Base-by-base conservation (phyloP, 805 yeast genomes). In the Scheffersomyces coipomensis region DNA sequence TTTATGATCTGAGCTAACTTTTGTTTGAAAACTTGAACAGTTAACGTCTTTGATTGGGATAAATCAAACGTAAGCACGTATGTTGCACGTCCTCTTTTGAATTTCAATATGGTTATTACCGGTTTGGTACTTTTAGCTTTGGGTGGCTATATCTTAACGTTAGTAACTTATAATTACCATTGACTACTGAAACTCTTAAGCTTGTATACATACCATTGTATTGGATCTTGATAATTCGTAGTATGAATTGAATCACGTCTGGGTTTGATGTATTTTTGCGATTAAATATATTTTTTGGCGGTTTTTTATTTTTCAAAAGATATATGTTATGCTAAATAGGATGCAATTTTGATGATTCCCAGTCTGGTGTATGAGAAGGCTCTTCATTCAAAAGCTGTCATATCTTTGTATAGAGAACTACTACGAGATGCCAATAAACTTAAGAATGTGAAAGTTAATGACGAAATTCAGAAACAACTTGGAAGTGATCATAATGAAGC, bases 1-100 rank as follows among this genome's bases (percentile, higher is more conserved):
- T 71, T 67, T 19, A 80, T 66, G 19, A 71, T 66, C 5, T 52
- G 48, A 1, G 57, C 55, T 18, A 79, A 58, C 15, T 52, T 38
- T 3, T 43, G 38, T 37, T 49, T 46, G 35, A 66, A 40, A 26
- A 42, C 38, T 6, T 48, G 37, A 9, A 55, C n/a, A 2, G 59
- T 48, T n/a, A 47, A 41, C 18, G 52, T 46, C 8, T 41, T 35
- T 36, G 46, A 48, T 27, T 26, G 40, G 39, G 33, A 35, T 26
- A 60, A 46, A 10, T 52, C 52, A 8, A 66, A 37, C 0, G 66
- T 56, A 9, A 66, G 35, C 18, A 56, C 49, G 39, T 61, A 68
- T 1, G 73, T 64, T 3, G 58, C 39, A 27, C 53, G 55, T 2
- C 45, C 46, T 22, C 67, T 48, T 39, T 68, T 69, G 48, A 68